Evolutionary conservation across 768 basidiomycete genomes (phyloP), one percentile per base, ranked within the genome.

Genomic region (Leccinum uliginosum): DNA sequence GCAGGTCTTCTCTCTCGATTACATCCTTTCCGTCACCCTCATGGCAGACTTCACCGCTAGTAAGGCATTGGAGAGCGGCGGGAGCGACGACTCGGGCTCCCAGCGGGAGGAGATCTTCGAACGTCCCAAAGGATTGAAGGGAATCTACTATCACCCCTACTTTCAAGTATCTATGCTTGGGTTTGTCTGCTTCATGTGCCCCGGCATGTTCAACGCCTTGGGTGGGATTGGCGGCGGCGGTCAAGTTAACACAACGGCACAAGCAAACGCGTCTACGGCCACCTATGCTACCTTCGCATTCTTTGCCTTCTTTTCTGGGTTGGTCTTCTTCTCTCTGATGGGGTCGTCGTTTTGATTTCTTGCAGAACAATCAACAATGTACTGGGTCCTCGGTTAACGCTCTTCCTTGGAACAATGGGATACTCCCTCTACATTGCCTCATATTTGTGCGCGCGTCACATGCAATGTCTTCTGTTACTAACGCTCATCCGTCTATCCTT

Each of bases 201-300:
- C 73, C 69, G 89, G 89, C 54, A 79, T 91, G 55, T 92, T 90
- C 73, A 92, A 92, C 65, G 84, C 89, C 3, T 72, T 91, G 60
- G 87, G 83, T 58, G 89, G 91, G 23, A 77, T 94, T 53, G 91
- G 91, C 4, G 89, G 79, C 46, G 89, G 87, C 47, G 91, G 91
- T 4, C 86, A 87, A 71, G 67, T 89, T 43, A 83, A 88, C 63
- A 65, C 82, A 12, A 76, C 75, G 4, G 87, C 84, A 12, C 82
- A 80, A 65, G 83, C 88, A 17, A 89, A 92, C 62, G 80, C 87
- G 3, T 85, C 86, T 64, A 74, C 83, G 1, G 83, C 87, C 3
- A 72, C 89, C 14, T 91, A 93, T 64, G 71, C 83, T 3, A 80
- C 79, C 4, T 87, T 86, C 62, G 81, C 85, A 4, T 72, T 80